These are phyloP conservation scores for Nannizzia gypsea DNA, from an alignment of 2,329 filamentous ascomycete species.

Conservation along the genomic window DNA sequence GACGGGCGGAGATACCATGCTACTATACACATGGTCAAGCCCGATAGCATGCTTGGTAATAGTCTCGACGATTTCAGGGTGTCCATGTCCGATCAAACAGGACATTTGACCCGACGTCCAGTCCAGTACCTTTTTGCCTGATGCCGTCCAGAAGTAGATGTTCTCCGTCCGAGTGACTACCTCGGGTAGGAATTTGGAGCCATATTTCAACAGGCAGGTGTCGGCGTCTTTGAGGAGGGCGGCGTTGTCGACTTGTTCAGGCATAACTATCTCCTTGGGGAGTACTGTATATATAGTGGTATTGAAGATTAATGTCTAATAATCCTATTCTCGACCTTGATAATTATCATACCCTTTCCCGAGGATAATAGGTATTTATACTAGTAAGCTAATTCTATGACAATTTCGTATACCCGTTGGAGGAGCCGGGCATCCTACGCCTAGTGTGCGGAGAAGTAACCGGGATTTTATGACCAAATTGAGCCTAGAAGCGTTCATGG, in stretches of 20 bases:
- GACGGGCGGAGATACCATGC: conserved; percentile 48
- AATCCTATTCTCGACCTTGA: too few relatives aligned
- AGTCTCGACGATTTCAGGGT: conserved; percentile 43
- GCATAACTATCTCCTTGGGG: neutral
- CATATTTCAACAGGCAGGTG: conserved; percentile 34
- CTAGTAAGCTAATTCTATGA: too few relatives aligned
- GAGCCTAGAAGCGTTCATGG: too few relatives aligned
- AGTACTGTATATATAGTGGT: neutral
- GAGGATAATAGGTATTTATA: too few relatives aligned
- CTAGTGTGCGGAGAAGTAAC: too few relatives aligned
- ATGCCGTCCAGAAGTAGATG: conserved; percentile 1
- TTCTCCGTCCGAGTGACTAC: neutral
- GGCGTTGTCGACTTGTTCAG: neutral
- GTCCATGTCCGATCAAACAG: conserved; percentile 38
- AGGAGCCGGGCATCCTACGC: too few relatives aligned
- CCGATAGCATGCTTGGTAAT: conserved; percentile 39
- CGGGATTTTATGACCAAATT: too few relatives aligned
- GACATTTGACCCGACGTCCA: conserved; percentile 49
- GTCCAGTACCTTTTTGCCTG: conserved; percentile 1
- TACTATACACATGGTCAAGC: conserved; percentile 49
- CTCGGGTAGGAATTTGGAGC: conserved; percentile 30
- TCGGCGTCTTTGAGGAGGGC: conserved; percentile 17
- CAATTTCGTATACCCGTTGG: too few relatives aligned
- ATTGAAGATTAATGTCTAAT: neutral
- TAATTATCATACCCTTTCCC: too few relatives aligned